phyloP scores from a whole-genome alignment of 2,329 filamentous ascomycete species.

The Geosmithia putterillii region DNA sequence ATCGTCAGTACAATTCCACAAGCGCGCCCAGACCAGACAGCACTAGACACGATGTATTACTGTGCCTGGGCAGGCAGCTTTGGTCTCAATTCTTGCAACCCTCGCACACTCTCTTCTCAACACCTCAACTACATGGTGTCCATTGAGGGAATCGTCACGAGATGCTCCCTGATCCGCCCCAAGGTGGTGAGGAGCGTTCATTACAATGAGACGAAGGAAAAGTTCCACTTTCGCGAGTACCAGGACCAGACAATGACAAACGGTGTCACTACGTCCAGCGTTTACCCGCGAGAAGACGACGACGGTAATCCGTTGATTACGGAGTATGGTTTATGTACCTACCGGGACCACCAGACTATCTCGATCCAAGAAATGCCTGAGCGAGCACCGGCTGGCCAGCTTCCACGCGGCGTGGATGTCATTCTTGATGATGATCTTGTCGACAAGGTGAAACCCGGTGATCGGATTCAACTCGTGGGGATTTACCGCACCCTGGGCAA shows the following conservation, averaged over 20 bases:
- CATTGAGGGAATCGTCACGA: slow-evolving; percentile 92
- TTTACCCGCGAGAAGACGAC: slow-evolving; percentile 89
- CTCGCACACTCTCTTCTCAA: slow-evolving; percentile 75
- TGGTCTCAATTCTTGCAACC: slow-evolving; percentile 88
- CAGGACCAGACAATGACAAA: slow-evolving; percentile 96
- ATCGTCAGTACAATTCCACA: slow-evolving; percentile 72
- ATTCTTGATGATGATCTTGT: slow-evolving; percentile 95
- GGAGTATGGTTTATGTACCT: slow-evolving; percentile 92
- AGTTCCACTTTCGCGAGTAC: slow-evolving; percentile 84
- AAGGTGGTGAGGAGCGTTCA: slow-evolving; percentile 99
- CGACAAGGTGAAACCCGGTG: slow-evolving; percentile 87
- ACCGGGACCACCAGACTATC: slow-evolving; percentile 92
- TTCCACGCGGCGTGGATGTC: slow-evolving; percentile 90
- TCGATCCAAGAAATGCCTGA: slow-evolving; percentile 99
- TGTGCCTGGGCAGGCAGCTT: slow-evolving; percentile 97
- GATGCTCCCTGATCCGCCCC: slow-evolving; percentile 86
- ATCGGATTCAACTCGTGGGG: slow-evolving; percentile 93
- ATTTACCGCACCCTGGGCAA: slow-evolving; percentile 92
- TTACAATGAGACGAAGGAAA: slow-evolving; percentile 77
- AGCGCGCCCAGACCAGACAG: slow-evolving; percentile 61
- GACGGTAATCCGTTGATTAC: slow-evolving; percentile 86
- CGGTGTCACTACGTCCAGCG: slow-evolving; percentile 75
- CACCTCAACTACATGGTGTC: slow-evolving; percentile 96
- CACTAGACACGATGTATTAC: slow-evolving; percentile 78
- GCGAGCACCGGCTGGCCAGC: slow-evolving; percentile 83